Percentiles rank a stretch among this genome's conserved stretches.
phyloP scores from a whole-genome alignment of 1,284 basidiomycete species.

The Sporisorium reilianum region DNA sequence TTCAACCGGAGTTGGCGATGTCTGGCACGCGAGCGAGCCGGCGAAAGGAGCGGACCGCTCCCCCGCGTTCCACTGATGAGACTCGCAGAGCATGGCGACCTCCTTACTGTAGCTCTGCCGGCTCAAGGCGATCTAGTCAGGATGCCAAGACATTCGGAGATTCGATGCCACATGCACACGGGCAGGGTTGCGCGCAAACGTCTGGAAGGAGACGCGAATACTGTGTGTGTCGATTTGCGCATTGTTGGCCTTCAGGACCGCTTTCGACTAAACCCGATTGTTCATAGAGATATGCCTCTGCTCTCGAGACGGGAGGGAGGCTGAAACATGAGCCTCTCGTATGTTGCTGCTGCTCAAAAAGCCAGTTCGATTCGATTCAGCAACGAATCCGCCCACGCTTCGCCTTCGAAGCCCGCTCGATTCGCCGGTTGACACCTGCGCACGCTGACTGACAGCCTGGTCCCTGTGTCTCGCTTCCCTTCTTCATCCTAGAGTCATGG shows the following conservation, averaged over 20 bases:
- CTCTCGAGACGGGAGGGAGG: too few species aligned
- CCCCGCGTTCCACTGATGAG: neutral
- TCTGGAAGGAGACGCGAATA: neutral
- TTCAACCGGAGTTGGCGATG: neutral
- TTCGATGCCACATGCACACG: neutral
- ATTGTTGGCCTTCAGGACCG: neutral
- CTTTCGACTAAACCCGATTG: too few species aligned
- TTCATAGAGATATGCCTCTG: too few species aligned
- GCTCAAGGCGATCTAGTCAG: neutral
- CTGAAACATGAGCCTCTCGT: too few species aligned
- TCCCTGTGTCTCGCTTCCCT: neutral
- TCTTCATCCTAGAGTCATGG: neutral
- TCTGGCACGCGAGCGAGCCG: neutral
- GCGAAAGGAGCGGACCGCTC: neutral
- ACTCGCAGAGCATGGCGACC: neutral
- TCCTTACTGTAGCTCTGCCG: too few species aligned
- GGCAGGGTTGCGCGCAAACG: neutral
- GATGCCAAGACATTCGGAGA: constrained; percentile 5
- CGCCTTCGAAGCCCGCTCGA: neutral
- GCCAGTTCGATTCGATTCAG: neutral
- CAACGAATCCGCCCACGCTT: neutral
- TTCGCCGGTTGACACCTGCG: neutral
- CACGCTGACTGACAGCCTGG: neutral
- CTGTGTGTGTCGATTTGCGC: constrained; percentile 1
- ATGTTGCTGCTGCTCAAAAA: neutral